phyloP scores from a whole-genome alignment of 495 filamentous ascomycete genomes.

The Neurospora tetraspora region DNA sequence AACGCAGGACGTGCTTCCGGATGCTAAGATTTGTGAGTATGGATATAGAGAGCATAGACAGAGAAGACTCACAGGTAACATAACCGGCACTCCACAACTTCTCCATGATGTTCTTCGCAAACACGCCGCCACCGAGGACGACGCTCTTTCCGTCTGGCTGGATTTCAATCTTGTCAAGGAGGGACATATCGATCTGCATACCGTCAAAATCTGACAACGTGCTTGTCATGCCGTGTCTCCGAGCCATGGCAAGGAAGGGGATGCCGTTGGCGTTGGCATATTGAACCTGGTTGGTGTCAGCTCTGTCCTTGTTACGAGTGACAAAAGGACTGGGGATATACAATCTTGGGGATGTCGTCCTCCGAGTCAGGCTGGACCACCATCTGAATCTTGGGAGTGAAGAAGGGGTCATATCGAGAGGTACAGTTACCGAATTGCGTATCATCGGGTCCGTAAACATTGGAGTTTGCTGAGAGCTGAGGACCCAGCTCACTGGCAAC shows the following conservation, averaged over 20 bases:
- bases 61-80: no score
- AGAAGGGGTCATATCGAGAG: conserved; percentile 32
- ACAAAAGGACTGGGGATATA: conserved; percentile 16
- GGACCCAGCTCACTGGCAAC: neutral
- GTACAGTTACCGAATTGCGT: conserved; percentile 30
- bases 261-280: conserved; percentile 33
- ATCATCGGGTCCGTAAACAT: conserved; percentile 14
- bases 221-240: conserved; percentile 35
- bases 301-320: neutral
- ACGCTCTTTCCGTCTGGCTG: conserved; percentile 35
- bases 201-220: conserved; percentile 37
- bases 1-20: conserved; percentile 33
- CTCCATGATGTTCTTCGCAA: conserved; percentile 23
- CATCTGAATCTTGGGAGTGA: conserved; percentile 33
- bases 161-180: conserved; percentile 34
- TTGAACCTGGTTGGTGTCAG: conserved; percentile 27
- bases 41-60: no score
- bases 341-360: conserved; percentile 40
- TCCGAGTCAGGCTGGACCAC: conserved; percentile 40
- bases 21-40: no score
- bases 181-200: conserved; percentile 36
- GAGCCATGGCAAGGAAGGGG: conserved; percentile 42
- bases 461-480: neutral
- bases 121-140: conserved; percentile 41
- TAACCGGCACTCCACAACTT: conserved; percentile 26